A percentile compares a stretch with the other conserved stretches of the same genome.
Evolutionary conservation across 768 basidiomycete species (phyloP).

Genomic region (Phanerochaete sordida): DNA sequence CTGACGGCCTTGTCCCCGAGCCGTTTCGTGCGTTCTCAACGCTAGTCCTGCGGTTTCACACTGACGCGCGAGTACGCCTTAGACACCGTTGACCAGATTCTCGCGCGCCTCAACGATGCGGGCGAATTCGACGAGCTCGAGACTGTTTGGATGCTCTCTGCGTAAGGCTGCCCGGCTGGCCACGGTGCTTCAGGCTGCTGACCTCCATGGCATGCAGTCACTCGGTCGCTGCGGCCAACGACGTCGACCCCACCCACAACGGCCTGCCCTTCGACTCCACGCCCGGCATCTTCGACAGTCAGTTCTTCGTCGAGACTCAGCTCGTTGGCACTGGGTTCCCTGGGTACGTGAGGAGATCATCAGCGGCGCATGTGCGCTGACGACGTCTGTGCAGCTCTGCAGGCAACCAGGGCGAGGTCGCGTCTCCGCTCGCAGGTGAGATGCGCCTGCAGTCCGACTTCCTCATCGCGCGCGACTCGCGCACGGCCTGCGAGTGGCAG

Average conservation of each 20-base stretch:
- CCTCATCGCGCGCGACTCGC: constrained; percentile 8
- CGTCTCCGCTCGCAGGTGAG: constrained; percentile 20
- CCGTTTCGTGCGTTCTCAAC: constrained; percentile 12
- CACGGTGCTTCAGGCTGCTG: not conserved
- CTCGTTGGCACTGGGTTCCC: constrained; percentile 18
- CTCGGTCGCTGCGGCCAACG: constrained; percentile 24
- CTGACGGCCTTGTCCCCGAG: constrained; percentile 20
- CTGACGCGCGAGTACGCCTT: not conserved
- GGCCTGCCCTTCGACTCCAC: constrained; percentile 12
- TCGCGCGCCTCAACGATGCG: constrained; percentile 21
- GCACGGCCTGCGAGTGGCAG: constrained; percentile 15
- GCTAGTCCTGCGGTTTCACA: not conserved
- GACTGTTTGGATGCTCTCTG: constrained; percentile 21
- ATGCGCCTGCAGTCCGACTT: constrained; percentile 26
- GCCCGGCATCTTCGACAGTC: constrained; percentile 6
- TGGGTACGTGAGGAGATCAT: not conserved
- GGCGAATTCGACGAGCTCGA: constrained; percentile 22
- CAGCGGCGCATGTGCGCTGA: not conserved
- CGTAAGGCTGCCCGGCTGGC: constrained; percentile 7
- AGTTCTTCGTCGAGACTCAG: constrained; percentile 15
- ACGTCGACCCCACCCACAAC: constrained; percentile 22
- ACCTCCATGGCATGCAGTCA: constrained; percentile 1
- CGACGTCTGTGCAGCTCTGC: not conserved
- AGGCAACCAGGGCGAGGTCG: constrained; percentile 19
- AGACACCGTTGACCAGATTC: constrained; percentile 25